Base-by-base conservation (phyloP, 257 asterid species). In the Lycium ferocissimum region DNA sequence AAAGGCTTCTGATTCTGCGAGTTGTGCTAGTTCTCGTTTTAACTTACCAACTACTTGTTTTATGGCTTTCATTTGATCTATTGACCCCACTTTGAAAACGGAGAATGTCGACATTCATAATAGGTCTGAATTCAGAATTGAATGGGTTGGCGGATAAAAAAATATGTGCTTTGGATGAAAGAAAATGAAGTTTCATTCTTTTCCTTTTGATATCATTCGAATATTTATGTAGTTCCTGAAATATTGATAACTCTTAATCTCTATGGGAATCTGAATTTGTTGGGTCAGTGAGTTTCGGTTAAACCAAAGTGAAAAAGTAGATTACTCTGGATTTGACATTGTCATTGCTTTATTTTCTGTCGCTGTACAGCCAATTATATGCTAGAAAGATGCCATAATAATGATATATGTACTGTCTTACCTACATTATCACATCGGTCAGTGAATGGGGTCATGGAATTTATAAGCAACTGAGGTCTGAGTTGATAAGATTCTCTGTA, bases 401-500 rank as follows among this genome's bases (percentile, higher is more conserved):
- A 47, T 49, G 40, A 75, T 51, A 13, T 13, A 4, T 51, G 62
- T 51, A 75, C 81, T 67, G 2, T 51, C 43, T 76, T 76, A 76
- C 22, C 62, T 76, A 22, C 22, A 76, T 51, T 13, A 26, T 76
- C 81, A 76, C 63, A 51, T 51, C 14, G 49, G 81, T 76, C 9
- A 76, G 81, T 51, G 63, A 76, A 76, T 51, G 81, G 81, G 81
- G 45, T 49, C 63, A 76, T 76, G 81, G 47, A 49, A 51, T 7
- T 51, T 22, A 22, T 76, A 76, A 22, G 26, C 4, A 22, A 51
- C 63, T 76, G 8, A 51, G 81, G 13, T 76, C 63, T 76, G 8
- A 51, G 81, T 22, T 76, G 81, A 51, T 76, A 76, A 76, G 81
- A 76, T 76, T 76, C 63, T 51, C 62, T 51, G 81, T 76, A 3